Percentiles rank a stretch among this genome's conserved stretches.
Conservation (phyloP, 148 eudicot genomes). For the Amaranthus hypochondriacus region DNA sequence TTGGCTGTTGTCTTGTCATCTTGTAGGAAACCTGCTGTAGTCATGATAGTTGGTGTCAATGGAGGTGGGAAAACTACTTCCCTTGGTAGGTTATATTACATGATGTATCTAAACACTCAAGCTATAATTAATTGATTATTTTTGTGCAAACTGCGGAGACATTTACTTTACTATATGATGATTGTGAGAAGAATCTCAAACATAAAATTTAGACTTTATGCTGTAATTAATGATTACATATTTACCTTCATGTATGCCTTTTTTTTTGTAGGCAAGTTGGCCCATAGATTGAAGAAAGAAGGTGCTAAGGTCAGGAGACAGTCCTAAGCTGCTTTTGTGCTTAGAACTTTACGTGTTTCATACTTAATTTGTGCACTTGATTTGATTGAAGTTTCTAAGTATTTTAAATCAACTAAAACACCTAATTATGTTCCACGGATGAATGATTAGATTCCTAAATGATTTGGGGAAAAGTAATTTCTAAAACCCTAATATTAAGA, state of each 20-base stretch:
- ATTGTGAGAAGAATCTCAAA: neutral
- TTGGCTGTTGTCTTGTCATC: slow-evolving; percentile 16
- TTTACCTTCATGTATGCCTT: neutral
- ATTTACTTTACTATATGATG: neutral
- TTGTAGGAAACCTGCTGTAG: slow-evolving; percentile 88
- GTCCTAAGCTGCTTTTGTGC: slow-evolving; percentile 1
- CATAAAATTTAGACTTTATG: neutral
- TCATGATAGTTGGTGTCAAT: slow-evolving; percentile 96
- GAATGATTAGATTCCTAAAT: too few relatives aligned
- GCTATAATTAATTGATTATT: neutral
- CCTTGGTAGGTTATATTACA: slow-evolving; percentile 55
- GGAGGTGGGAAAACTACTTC: slow-evolving; percentile 99
- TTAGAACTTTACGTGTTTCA: neutral
- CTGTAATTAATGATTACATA: neutral
- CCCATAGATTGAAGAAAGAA: slow-evolving; percentile 78
- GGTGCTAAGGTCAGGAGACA: slow-evolving; percentile 70
- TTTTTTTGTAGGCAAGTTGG: slow-evolving; percentile 78
- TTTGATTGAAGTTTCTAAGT: neutral
- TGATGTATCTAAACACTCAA: neutral
- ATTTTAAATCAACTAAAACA: too few relatives aligned
- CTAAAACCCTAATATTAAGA: too few relatives aligned
- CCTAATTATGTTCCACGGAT: too few relatives aligned
- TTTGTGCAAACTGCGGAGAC: neutral
- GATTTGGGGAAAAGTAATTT: too few relatives aligned
- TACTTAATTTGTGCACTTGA: neutral